These are phyloP conservation scores for Chalciporus sp. DNA, from an alignment of 1,284 basidiomycete species.

Conservation along the genomic window DNA sequence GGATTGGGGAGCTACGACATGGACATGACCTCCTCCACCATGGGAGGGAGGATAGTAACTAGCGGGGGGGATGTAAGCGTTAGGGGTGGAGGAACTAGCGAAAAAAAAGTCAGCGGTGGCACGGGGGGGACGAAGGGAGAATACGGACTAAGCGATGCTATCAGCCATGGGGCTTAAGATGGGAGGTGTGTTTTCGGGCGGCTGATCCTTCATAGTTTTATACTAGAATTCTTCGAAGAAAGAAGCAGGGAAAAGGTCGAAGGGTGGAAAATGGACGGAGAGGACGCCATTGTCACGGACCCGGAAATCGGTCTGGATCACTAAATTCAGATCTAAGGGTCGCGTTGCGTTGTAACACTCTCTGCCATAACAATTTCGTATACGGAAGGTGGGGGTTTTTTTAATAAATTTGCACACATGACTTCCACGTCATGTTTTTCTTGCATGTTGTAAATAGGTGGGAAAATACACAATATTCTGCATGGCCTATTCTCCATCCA, in stretches of 20 bases:
- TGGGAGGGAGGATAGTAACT: slow-evolving; percentile 49
- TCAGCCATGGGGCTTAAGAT: slow-evolving; percentile 55
- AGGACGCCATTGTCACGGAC: slow-evolving; percentile 51
- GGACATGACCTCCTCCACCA: slow-evolving; percentile 41
- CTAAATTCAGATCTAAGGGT: slow-evolving; percentile 65
- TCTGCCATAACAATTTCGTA: slow-evolving; percentile 44
- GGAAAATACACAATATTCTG: slow-evolving; percentile 22
- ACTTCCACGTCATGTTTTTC: slow-evolving; percentile 33
- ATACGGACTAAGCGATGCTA: slow-evolving; percentile 60
- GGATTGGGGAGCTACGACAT: slow-evolving; percentile 48
- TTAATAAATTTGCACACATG: slow-evolving; percentile 37
- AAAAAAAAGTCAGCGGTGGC: slow-evolving; percentile 19
- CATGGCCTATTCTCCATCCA: slow-evolving; percentile 14
- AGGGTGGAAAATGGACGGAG: slow-evolving; percentile 49
- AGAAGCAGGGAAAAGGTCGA: slow-evolving; percentile 39
- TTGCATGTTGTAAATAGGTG: slow-evolving; percentile 28
- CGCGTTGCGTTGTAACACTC: slow-evolving; percentile 42
- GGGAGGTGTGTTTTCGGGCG: slow-evolving; percentile 41
- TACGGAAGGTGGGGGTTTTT: slow-evolving; percentile 41
- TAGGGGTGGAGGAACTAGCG: slow-evolving; percentile 35
- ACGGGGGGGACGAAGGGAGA: slow-evolving; percentile 15
- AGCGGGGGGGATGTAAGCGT: slow-evolving; percentile 47
- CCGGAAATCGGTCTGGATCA: slow-evolving; percentile 60
- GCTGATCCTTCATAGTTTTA: slow-evolving; percentile 47
- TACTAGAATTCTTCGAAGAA: slow-evolving; percentile 33